These are phyloP conservation scores for Pulveroboletus sp. DNA, from an alignment of 768 basidiomycete species.

Conservation along the genomic window DNA sequence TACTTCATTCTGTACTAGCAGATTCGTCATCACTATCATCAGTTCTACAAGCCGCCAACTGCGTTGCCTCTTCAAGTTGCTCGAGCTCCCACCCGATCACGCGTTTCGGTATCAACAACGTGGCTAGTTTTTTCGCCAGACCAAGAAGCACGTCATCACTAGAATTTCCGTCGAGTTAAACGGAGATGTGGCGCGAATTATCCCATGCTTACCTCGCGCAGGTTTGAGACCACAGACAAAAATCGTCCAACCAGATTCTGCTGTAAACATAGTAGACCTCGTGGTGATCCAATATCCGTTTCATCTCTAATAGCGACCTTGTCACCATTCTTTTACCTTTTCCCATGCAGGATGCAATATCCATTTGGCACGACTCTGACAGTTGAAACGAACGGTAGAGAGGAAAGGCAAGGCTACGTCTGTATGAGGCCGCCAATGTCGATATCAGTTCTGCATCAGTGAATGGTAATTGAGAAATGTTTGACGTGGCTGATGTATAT, in stretches of 20 bases:
- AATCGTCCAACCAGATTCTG: slow-evolving; percentile 84
- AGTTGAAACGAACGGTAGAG: slow-evolving; percentile 75
- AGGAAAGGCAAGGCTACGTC: slow-evolving; percentile 72
- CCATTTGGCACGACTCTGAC: slow-evolving; percentile 62
- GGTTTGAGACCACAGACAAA: slow-evolving; percentile 75
- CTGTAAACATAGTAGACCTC: slow-evolving; percentile 87
- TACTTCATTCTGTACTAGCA: slow-evolving; percentile 28
- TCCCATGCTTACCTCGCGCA: slow-evolving; percentile 55
- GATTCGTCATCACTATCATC: slow-evolving; percentile 74
- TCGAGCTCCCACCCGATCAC: slow-evolving; percentile 69
- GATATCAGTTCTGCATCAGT: slow-evolving; percentile 45
- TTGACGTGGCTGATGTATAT: slow-evolving; percentile 30
- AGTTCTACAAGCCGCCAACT: slow-evolving; percentile 33
- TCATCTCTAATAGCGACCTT: slow-evolving; percentile 68
- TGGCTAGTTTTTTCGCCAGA: slow-evolving; percentile 43
- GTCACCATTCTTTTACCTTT: slow-evolving; percentile 60
- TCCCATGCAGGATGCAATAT: slow-evolving; percentile 55
- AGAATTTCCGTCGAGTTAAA: slow-evolving; percentile 7
- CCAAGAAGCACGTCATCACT: slow-evolving; percentile 56
- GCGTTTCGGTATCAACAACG: slow-evolving; percentile 45
- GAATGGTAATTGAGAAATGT: slow-evolving; percentile 24
- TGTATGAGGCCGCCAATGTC: slow-evolving; percentile 60
- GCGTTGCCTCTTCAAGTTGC: slow-evolving; percentile 56
- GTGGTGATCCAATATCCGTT: slow-evolving; percentile 71
- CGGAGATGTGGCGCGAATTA: neutral